Conservation (phyloP, 2,329 filamentous ascomycete genomes). For the Pezicula carpinea region DNA sequence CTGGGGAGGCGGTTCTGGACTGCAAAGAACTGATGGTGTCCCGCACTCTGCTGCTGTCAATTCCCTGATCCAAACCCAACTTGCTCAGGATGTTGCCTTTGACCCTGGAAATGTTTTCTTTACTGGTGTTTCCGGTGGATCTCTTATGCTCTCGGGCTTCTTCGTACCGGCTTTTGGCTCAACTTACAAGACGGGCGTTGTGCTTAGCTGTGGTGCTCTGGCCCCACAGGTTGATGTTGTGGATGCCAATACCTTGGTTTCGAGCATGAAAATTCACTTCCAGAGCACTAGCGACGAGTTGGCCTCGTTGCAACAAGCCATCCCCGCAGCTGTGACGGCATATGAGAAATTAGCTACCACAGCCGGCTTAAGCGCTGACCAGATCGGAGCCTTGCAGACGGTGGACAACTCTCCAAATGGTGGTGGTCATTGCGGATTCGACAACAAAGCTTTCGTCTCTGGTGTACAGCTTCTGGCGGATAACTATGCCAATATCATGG, state of each 20-base stretch:
- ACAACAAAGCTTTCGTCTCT: slow-evolving; percentile 47
- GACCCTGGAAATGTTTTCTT: slow-evolving; percentile 49
- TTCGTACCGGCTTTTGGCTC: slow-evolving; percentile 46
- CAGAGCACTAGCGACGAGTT: slow-evolving; percentile 51
- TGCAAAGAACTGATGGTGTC: slow-evolving; percentile 49
- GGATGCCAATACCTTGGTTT: slow-evolving; percentile 36
- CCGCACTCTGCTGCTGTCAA: slow-evolving; percentile 51
- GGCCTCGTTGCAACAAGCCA: slow-evolving; percentile 40
- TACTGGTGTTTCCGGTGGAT: slow-evolving; percentile 52
- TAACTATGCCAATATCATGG: slow-evolving; percentile 48
- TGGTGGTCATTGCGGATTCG: slow-evolving; percentile 56
- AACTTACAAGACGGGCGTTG: slow-evolving; percentile 37
- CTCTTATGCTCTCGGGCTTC: slow-evolving; percentile 49
- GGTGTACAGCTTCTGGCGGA: slow-evolving; percentile 53
- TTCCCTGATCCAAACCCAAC: slow-evolving; percentile 42
- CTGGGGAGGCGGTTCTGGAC: slow-evolving; percentile 51
- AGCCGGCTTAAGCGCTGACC: slow-evolving; percentile 37
- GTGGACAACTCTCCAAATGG: slow-evolving; percentile 51
- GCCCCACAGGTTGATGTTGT: slow-evolving; percentile 47
- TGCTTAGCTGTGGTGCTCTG: slow-evolving; percentile 53
- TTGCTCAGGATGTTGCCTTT: slow-evolving; percentile 50
- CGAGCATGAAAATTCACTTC: slow-evolving; percentile 48
- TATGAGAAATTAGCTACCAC: slow-evolving; percentile 43
- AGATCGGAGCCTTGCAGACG: slow-evolving; percentile 49
- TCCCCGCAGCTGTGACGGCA: slow-evolving; percentile 44